phyloP scores from a whole-genome alignment of 169 alveolate genomes.

The Perkinsus olseni region DNA sequence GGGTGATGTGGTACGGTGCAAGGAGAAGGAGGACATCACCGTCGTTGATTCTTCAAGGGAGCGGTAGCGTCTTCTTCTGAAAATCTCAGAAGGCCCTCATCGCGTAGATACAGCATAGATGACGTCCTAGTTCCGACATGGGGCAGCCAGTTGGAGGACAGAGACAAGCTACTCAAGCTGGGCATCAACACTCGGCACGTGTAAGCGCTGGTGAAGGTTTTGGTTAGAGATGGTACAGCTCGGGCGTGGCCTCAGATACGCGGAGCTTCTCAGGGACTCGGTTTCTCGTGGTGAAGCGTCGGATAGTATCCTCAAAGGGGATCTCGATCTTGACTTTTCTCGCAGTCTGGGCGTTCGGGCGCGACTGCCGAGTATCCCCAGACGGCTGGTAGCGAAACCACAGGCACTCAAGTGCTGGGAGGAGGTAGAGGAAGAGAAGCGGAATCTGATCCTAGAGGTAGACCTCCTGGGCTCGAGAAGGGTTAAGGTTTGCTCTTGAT shows the following conservation, averaged over 20 bases:
- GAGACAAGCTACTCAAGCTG: background rate
- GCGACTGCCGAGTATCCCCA: background rate
- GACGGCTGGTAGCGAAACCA: background rate
- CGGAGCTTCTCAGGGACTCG: background rate
- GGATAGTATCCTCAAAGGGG: background rate
- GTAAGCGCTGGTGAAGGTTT: background rate
- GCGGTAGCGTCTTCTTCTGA: background rate
- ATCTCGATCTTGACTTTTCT: background rate
- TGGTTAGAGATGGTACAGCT: background rate
- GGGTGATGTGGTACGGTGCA: background rate
- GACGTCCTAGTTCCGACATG: background rate
- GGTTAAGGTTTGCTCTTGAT: too few relatives aligned
- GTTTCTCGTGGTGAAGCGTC: background rate
- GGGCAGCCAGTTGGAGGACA: background rate
- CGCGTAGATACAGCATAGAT: background rate
- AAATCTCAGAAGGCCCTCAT: background rate
- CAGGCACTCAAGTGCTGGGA: background rate
- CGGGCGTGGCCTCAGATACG: background rate
- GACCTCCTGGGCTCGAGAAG: too few relatives aligned
- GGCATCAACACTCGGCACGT: background rate
- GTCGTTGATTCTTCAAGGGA: background rate
- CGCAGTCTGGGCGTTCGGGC: background rate
- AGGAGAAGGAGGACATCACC: background rate
- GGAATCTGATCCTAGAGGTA: background rate
- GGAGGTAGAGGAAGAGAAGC: background rate